Evolutionary conservation across 495 filamentous ascomycete species (phyloP).

Genomic region (Rhizodiscina lignyota): DNA sequence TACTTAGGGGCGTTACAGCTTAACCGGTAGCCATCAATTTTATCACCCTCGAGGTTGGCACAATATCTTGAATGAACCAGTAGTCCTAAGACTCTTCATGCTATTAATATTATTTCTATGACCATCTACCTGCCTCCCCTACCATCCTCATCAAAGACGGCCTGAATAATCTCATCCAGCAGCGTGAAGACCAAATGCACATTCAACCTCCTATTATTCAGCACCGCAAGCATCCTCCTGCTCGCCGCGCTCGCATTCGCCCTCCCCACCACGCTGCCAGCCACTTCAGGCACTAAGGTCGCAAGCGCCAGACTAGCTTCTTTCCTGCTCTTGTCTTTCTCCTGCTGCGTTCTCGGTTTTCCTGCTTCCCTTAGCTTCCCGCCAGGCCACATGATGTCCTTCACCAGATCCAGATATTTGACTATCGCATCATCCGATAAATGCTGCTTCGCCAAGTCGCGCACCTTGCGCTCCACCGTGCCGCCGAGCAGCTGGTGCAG

Average conservation of each 20-base stretch:
- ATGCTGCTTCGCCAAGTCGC: slow-evolving; percentile 55
- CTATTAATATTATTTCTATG: no score
- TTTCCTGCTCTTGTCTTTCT: slow-evolving; percentile 33
- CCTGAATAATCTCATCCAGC: slow-evolving; percentile 21
- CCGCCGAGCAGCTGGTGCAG: slow-evolving; percentile 58
- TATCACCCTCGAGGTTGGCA: no score
- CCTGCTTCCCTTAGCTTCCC: slow-evolving; percentile 30
- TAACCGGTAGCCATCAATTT: no score
- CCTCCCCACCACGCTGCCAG: slow-evolving; percentile 26
- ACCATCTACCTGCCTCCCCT: no score
- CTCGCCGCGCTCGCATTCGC: slow-evolving; percentile 21
- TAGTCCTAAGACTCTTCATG: no score
- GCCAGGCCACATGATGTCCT: slow-evolving; percentile 64
- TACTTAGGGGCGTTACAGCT: no score
- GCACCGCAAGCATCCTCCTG: slow-evolving; percentile 17
- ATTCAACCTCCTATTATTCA: slow-evolving; percentile 25
- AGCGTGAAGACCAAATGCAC: slow-evolving; percentile 22
- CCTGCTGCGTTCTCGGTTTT: slow-evolving; percentile 26
- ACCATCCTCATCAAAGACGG: slow-evolving; percentile 20
- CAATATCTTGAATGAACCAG: no score
- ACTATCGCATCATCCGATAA: slow-evolving; percentile 64
- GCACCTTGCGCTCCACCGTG: slow-evolving; percentile 85
- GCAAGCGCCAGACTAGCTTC: slow-evolving; percentile 23
- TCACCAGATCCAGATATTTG: slow-evolving; percentile 52
- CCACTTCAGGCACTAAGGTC: slow-evolving; percentile 31